phyloP scores from a whole-genome alignment of 768 basidiomycete genomes.

The Boletus speciosus region DNA sequence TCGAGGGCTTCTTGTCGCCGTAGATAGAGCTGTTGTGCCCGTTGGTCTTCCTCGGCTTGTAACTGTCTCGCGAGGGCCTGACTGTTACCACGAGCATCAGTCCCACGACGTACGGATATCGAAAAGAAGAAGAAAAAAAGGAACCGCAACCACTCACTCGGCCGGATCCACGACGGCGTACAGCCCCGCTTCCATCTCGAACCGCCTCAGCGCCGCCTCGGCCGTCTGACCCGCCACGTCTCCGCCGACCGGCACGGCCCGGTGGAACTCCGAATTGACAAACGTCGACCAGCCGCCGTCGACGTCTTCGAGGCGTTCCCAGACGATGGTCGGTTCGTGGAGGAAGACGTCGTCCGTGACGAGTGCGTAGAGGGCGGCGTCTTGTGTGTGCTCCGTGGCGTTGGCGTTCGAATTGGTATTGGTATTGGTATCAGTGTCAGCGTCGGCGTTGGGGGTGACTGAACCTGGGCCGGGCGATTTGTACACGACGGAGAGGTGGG shows the following conservation, averaged over 20 bases:
- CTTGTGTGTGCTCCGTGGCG: slow-evolving; percentile 14
- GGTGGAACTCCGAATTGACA: slow-evolving; percentile 68
- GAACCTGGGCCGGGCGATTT: slow-evolving; percentile 36
- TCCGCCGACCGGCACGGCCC: slow-evolving; percentile 67
- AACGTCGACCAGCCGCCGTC: slow-evolving; percentile 78
- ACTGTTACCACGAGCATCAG: slow-evolving; percentile 32
- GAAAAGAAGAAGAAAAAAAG: not conserved
- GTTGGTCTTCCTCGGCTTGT: slow-evolving; percentile 76
- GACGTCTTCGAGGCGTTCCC: slow-evolving; percentile 88
- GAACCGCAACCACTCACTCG: slow-evolving; percentile 49
- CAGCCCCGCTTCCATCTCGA: slow-evolving; percentile 43
- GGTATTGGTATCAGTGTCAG: not conserved
- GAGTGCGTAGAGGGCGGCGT: slow-evolving; percentile 66
- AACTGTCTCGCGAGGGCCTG: slow-evolving; percentile 69
- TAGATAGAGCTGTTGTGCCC: slow-evolving; percentile 39
- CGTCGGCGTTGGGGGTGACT: not conserved
- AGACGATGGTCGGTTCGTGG: slow-evolving; percentile 74
- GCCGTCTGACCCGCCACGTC: slow-evolving; percentile 76
- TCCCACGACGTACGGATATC: no score
- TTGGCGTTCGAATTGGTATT: not conserved
- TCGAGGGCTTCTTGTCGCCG: slow-evolving; percentile 31
- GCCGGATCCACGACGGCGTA: slow-evolving; percentile 43
- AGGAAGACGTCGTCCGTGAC: slow-evolving; percentile 84
- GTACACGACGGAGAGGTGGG: slow-evolving; percentile 86
- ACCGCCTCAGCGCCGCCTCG: slow-evolving; percentile 52